Base-by-base conservation (phyloP, 352 stramenopile species). In the Phytophthora chlamydospora region DNA sequence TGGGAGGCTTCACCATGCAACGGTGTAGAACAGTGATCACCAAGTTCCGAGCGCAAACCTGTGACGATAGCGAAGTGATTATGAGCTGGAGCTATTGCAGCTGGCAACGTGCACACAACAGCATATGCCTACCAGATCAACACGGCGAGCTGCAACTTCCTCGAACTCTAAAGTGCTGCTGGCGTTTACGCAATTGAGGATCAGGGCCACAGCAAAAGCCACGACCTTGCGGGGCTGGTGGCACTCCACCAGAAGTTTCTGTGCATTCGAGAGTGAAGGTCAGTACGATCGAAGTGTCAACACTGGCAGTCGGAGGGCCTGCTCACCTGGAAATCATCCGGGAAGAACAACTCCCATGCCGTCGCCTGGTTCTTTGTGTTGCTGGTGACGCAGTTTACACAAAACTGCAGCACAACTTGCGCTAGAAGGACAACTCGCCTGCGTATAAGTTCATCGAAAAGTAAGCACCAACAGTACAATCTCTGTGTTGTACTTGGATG, bases 231-330 rank as follows among this genome's bases (percentile, higher is more conserved):
- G 85, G 43, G 93, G 67, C 56, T 82, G 60, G 17, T 95, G 85
- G 33, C 80, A 93, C 48, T 95, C 85, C 9, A 93, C 76, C 21
- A 95, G 61, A 4, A 93, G 58, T 93, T 91, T 93, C 85, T 94
- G 41, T 24, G 14, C 12, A 58, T 39, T 33, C 39, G 7, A 66
- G 10, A 21, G 5, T n/a, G 39, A 33, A 58, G 55, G 35, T 48
- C 32, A 49, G 36, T 10, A 13, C 12, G 14, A 8, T 31, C 27
- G 6, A 31, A 31, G 27, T 31, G 14, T 40, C 31, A 52, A 3
- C 24, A 19, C n/a, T 39, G 9, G 4, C 29, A 52, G n/a, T 27
- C 14, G 27, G n/a, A 40, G 8, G 14, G 12, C n/a, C 13, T 13
- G 51, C 58, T 16, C 33, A 90, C 82, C 58, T 93, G 82, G 41